phyloP scores from a whole-genome alignment of 2,329 filamentous ascomycete species.

The Neospermospora avenae region DNA sequence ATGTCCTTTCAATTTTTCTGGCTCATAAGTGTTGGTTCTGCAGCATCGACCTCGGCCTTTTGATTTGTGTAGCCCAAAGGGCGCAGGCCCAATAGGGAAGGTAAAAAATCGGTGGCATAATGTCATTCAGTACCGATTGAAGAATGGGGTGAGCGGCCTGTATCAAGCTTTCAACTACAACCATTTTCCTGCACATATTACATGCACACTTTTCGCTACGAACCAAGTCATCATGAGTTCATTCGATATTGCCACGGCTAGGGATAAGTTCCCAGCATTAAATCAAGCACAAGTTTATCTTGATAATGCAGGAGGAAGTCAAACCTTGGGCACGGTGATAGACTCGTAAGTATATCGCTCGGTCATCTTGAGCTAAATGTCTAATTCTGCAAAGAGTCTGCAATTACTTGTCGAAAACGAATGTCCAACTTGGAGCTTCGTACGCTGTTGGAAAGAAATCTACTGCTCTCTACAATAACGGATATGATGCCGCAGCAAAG shows the following conservation, averaged over 20 bases:
- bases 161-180: too few relatives aligned
- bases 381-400: slow-evolving; percentile 47
- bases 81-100: background rate
- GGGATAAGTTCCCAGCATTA: slow-evolving; percentile 66
- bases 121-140: background rate
- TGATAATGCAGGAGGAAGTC: slow-evolving; percentile 76
- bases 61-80: background rate
- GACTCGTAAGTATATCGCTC: slow-evolving; percentile 51
- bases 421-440: slow-evolving; percentile 72
- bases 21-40: background rate
- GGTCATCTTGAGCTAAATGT: background rate
- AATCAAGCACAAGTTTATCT: slow-evolving; percentile 66
- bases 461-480: slow-evolving; percentile 56
- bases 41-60: background rate
- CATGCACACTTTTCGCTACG: background rate
- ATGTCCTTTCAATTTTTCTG: background rate
- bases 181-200: background rate
- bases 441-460: slow-evolving; percentile 60
- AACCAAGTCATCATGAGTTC: slow-evolving; percentile 24
- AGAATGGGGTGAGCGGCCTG: slow-evolving; percentile 6
- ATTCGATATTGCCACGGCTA: slow-evolving; percentile 54
- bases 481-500: slow-evolving; percentile 61
- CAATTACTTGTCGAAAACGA: slow-evolving; percentile 63
- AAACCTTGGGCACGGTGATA: slow-evolving; percentile 63
- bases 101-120: background rate